phyloP scores from a whole-genome alignment of 179 eudicot genomes.

The Beta corolliflora region DNA sequence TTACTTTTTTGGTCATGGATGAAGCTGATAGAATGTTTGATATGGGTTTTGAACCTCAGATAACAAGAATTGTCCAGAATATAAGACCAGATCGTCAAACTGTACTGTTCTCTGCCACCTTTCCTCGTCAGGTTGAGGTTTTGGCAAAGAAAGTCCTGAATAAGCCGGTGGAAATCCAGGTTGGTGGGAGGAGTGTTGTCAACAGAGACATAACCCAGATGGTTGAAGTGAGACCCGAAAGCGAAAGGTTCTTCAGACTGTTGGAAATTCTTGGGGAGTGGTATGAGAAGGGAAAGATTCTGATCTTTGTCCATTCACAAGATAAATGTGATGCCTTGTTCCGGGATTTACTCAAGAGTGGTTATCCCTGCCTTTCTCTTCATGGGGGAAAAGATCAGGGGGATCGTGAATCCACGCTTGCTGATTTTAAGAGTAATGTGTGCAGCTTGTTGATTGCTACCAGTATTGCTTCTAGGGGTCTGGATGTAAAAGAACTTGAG shows the following conservation, averaged over 20 bases:
- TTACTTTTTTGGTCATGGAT: slow-evolving; percentile 91
- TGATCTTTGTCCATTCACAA: slow-evolving; percentile 81
- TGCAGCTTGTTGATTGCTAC: slow-evolving; percentile 89
- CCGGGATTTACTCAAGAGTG: slow-evolving; percentile 70
- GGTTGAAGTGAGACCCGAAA: slow-evolving; percentile 90
- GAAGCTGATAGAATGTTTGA: slow-evolving; percentile 98
- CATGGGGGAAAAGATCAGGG: slow-evolving; percentile 96
- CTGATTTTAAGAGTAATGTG: slow-evolving; percentile 94
- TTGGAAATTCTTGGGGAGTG: slow-evolving; percentile 91
- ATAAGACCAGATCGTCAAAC: slow-evolving; percentile 93
- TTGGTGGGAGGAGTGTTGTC: slow-evolving; percentile 96
- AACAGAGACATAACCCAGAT: slow-evolving; percentile 90
- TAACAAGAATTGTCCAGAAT: slow-evolving; percentile 89
- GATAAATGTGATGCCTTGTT: slow-evolving; percentile 86
- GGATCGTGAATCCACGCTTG: slow-evolving; percentile 88
- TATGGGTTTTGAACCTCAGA: slow-evolving; percentile 98
- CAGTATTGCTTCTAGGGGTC: slow-evolving; percentile 94
- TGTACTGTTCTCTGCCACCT: slow-evolving; percentile 93
- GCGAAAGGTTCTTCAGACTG: slow-evolving; percentile 73
- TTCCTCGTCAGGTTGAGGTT: slow-evolving; percentile 89
- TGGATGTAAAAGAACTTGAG: slow-evolving; percentile 95
- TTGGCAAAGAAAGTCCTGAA: slow-evolving; percentile 82
- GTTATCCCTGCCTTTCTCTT: slow-evolving; percentile 91
- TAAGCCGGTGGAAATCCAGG: slow-evolving; percentile 82
- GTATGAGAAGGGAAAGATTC: slow-evolving; percentile 89